Evolutionary conservation across 2,329 filamentous ascomycete genomes (phyloP), one percentile per base, ranked within the genome.

Genomic region (Xylariaceae sp.): DNA sequence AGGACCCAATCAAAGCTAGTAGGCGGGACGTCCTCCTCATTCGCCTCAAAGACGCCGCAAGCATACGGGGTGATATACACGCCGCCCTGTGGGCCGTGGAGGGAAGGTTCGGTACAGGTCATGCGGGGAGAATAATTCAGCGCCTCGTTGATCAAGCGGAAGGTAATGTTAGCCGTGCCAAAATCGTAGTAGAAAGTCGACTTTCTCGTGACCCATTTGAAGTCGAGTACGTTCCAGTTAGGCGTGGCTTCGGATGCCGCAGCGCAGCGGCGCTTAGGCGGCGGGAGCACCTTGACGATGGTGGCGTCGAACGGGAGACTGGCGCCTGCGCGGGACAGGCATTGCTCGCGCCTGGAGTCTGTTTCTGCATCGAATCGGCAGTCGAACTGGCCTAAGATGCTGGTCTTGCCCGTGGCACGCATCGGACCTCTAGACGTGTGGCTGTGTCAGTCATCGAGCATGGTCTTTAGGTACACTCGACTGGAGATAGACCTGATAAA

Each of bases 1-100:
- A 53, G 12, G 7, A 57, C 37, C 43, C 41, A 57, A 17, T 57
- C 54, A n/a, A 57, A 57, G 4, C 19, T 39, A n/a, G 53, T 56
- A 21, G 19, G 17, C 17, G 53, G 53, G 19, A 56, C 53, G 12
- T 52, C 53, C 9, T 9, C 28, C 34, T 56, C 53, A 17, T 52
- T 21, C 2, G 53, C 53, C 41, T 56, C 53, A 24, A 56, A 56
- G 4, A 56, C 40, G 12, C 4, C 29, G 16, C 53, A 56, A 14
- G 9, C 11, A 8, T 56, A 56, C 33, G 46, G 53, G 4, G 53
- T 56, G 14, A 31, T 14, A 9, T 56, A 51, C 0, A 28, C 40
- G 12, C 53, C 53, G 3, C 41, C 47, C 21, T 26, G 40, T 2
- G 53, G 53, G 2, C 53, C 47, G 34, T 56, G 53, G 2, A 56